These are phyloP conservation scores for Microascus cirrosus DNA, from an alignment of 2,329 filamentous ascomycete species.

Conservation along the genomic window DNA sequence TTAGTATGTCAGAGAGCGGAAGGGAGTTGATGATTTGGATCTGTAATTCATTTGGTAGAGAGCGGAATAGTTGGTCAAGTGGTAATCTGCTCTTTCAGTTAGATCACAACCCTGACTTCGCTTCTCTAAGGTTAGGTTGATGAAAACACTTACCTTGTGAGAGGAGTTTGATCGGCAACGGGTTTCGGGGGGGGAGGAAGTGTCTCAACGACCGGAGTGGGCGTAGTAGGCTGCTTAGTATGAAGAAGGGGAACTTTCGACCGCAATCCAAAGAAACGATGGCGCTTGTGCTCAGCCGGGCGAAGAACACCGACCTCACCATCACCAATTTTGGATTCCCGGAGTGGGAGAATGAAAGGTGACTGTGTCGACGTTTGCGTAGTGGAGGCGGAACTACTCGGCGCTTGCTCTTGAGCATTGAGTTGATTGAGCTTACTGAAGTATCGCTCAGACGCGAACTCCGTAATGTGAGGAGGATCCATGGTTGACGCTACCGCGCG, in stretches of 20 bases:
- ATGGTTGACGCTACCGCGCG: conserved; percentile 21
- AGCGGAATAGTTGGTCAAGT: conserved; percentile 46
- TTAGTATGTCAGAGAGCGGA: conserved; percentile 49
- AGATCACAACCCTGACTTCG: conserved; percentile 4
- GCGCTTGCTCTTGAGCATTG: conserved; percentile 23
- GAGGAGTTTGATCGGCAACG: neutral
- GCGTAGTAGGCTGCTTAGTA: conserved; percentile 16
- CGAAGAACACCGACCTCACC: conserved; percentile 14
- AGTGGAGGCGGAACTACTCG: conserved; percentile 9
- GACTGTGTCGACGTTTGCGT: conserved; percentile 17
- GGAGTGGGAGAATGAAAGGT: conserved; percentile 38
- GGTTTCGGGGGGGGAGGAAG: neutral
- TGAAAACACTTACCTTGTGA: conserved; percentile 2
- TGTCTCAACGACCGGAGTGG: conserved; percentile 4
- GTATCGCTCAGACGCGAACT: conserved; percentile 56
- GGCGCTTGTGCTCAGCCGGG: conserved; percentile 20
- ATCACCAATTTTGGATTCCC: conserved; percentile 23
- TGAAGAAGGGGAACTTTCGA: conserved; percentile 24
- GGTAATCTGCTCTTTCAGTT: conserved; percentile 23
- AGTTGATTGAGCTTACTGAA: conserved; percentile 49
- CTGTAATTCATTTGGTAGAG: conserved; percentile 50
- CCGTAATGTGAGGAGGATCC: conserved; percentile 53
- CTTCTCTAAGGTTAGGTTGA: neutral
- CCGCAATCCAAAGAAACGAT: conserved; percentile 28
- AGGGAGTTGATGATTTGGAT: conserved; percentile 50